These are phyloP conservation scores for Sistotremastrum niveocremeum DNA, from an alignment of 768 basidiomycete genomes.

Conservation along the genomic window DNA sequence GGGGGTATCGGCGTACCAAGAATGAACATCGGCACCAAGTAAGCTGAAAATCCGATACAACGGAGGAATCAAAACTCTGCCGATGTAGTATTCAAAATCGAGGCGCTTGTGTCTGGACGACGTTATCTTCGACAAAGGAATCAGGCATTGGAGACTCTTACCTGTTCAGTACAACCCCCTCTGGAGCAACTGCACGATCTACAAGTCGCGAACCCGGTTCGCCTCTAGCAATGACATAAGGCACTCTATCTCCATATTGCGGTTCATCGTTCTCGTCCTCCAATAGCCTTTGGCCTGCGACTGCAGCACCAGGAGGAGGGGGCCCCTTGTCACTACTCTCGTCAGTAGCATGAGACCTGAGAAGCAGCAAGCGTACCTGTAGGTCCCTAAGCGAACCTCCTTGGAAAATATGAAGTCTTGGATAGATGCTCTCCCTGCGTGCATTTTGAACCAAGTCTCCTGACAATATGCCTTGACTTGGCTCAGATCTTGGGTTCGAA, in stretches of 20 bases:
- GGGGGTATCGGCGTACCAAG: constrained; percentile 86
- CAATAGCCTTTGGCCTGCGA: constrained; percentile 64
- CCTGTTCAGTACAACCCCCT: constrained; percentile 54
- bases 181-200: constrained; percentile 62
- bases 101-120: constrained; percentile 46
- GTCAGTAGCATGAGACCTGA: neutral
- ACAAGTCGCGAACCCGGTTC: constrained; percentile 51
- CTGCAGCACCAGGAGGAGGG: constrained; percentile 85
- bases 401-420: constrained; percentile 94
- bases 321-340: constrained; percentile 56
- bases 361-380: constrained; percentile 42
- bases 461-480: constrained; percentile 81
- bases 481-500: constrained; percentile 81
- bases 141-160: constrained; percentile 17
- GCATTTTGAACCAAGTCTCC: constrained; percentile 69
- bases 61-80: constrained; percentile 75
- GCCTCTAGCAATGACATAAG: constrained; percentile 73
- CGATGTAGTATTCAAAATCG: constrained; percentile 87
- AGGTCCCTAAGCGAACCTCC: constrained; percentile 86
- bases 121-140: neutral
- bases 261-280: constrained; percentile 72
- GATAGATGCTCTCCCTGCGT: constrained; percentile 68
- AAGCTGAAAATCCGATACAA: constrained; percentile 85
- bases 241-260: constrained; percentile 88
- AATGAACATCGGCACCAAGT: constrained; percentile 72